Conservation (phyloP, 805 yeast genomes). For the Wickerhamiella lipophila region DNA sequence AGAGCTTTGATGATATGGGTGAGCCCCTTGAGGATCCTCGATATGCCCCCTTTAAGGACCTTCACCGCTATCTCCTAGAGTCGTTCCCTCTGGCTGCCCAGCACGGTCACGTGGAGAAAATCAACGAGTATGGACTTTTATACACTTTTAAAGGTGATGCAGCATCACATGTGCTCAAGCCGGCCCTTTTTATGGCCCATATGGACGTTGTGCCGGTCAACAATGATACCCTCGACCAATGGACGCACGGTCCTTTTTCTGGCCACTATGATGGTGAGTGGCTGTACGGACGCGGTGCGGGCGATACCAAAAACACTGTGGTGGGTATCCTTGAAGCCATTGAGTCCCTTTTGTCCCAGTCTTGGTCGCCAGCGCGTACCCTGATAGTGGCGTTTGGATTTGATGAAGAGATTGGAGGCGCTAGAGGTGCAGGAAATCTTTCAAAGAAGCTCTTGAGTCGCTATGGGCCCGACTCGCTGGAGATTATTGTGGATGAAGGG, state of each 20-base stretch:
- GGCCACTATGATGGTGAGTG: slow-evolving; percentile 54
- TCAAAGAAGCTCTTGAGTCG: slow-evolving; percentile 36
- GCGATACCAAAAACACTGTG: slow-evolving; percentile 62
- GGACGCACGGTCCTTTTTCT: slow-evolving; percentile 56
- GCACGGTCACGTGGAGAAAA: slow-evolving; percentile 32
- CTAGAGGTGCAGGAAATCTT: slow-evolving; percentile 46
- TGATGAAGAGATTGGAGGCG: slow-evolving; percentile 67
- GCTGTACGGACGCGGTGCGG: slow-evolving; percentile 67
- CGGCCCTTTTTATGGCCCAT: slow-evolving; percentile 61
- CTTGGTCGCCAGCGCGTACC: slow-evolving; percentile 49
- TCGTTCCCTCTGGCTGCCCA: slow-evolving; percentile 44
- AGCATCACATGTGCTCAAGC: slow-evolving; percentile 38
- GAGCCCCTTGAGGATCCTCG: slow-evolving; percentile 39
- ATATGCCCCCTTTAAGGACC: slow-evolving; percentile 36
- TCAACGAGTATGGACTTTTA: slow-evolving; percentile 53
- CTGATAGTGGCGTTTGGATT: slow-evolving; percentile 56
- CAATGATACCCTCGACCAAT: slow-evolving; percentile 37
- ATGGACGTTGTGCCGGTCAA: slow-evolving; percentile 75
- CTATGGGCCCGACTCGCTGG: slow-evolving; percentile 50
- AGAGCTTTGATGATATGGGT: slow-evolving; percentile 43
- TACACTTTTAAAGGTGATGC: slow-evolving; percentile 46
- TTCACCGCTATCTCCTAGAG: slow-evolving; percentile 41
- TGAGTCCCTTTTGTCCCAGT: slow-evolving; percentile 41
- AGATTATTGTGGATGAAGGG: slow-evolving; percentile 66
- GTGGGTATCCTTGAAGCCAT: slow-evolving; percentile 54